Conservation (phyloP, 345 rosid genomes). For the Syzygium grande region DNA sequence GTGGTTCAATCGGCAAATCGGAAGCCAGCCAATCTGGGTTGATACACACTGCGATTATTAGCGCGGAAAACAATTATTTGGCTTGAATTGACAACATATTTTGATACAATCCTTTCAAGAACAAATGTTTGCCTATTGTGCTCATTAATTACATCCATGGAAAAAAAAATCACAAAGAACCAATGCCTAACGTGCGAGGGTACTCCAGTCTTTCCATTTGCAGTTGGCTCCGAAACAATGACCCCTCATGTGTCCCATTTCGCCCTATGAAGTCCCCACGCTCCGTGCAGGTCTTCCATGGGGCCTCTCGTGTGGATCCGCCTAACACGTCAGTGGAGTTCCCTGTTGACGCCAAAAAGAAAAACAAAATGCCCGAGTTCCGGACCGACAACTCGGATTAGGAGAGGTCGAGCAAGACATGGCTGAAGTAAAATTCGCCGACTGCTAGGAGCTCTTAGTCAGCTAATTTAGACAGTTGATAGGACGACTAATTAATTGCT, state of each 20-base stretch:
- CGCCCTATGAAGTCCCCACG: background rate
- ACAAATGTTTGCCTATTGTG: background rate
- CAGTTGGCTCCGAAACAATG: background rate
- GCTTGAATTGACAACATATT: background rate
- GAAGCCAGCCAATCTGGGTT: background rate
- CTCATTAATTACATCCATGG: background rate
- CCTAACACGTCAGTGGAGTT: background rate
- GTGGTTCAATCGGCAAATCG: background rate
- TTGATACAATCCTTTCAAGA: background rate
- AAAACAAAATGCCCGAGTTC: background rate
- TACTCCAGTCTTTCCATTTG: background rate
- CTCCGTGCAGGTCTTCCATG: background rate
- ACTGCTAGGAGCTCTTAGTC: background rate
- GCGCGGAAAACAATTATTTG: background rate
- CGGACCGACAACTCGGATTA: background rate
- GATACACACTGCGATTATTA: background rate
- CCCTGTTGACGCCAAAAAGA: background rate
- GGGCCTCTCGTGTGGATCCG: background rate
- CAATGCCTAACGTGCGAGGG: background rate
- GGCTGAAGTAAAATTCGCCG: background rate
- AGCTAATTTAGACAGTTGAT: background rate
- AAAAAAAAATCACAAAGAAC: background rate
- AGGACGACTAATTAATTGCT: background rate
- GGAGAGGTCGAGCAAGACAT: background rate
- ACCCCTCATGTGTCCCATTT: background rate